Base-by-base conservation (phyloP, 805 yeast species). In the Barnettozyma wickerhamii region DNA sequence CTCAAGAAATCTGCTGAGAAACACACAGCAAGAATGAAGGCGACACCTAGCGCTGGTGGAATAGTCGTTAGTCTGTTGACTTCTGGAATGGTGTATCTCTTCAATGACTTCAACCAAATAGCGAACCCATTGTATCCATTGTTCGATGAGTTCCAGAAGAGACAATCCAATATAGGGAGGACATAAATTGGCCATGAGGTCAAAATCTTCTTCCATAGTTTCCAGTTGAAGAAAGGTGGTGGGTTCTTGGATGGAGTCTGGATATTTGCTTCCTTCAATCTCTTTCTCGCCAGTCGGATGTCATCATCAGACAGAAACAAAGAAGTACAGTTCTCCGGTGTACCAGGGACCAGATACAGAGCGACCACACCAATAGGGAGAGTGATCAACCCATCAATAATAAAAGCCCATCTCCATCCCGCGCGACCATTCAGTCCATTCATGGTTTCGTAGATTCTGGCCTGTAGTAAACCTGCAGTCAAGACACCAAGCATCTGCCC, bases 351-450 rank as follows among this genome's bases (percentile, higher is more conserved):
- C 13, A 33, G 14, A 32, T 47, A 45, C 17, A 47, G 17, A 10
- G 43, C 45, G 48, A 68, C 48, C 49, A 72, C 12, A 37, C 45
- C 47, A 18, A 44, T 38, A 21, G 33, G 37, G 5, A 5, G 83
- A 75, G 45, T 32, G 36, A 83, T 70, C 41, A 79, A 61, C 19
- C 85, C 82, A 57, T 81, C 85, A 41, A 81, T 69, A 37, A 80
- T 69, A 51, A 76, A 77, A 61, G 78, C 71, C 87, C 86, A 81
- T 58, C 79, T 71, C 87, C 87, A 81, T 17, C 79, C 74, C 6
- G 69, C 66, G 20, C 71, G 53, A 3, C 80, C 81, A 32, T 58
- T 57, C 6, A 58, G 63, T 37, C 74, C 75, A 38, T 65, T 62
- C 47, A 75, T 53, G 23, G 59, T 55, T 39, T 63, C 53, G 43